Evolutionary conservation across 2,329 filamentous ascomycete species (phyloP).

Genomic region (Fusarium pseudonygamai): DNA sequence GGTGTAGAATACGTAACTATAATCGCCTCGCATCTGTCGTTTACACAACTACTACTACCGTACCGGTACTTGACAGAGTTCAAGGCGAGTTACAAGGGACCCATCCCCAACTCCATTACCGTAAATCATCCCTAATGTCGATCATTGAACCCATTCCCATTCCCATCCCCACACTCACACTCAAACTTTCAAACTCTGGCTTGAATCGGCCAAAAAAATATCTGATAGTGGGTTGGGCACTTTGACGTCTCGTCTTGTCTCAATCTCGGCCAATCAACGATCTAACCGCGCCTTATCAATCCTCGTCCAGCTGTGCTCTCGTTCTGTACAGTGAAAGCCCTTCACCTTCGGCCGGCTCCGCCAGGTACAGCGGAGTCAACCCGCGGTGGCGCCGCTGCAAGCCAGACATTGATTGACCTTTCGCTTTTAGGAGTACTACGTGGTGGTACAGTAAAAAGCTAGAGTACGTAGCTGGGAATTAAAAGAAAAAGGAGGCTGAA

Average conservation of each 20-base stretch:
- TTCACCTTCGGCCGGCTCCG: slow-evolving; percentile 37
- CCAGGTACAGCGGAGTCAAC: slow-evolving; percentile 23
- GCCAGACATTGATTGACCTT: neutral
- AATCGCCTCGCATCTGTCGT: neutral
- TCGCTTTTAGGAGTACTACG: slow-evolving; percentile 4
- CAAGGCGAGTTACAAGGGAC: neutral
- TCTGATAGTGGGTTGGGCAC: slow-evolving; percentile 1
- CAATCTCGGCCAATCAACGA: slow-evolving; percentile 17
- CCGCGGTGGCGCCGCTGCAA: slow-evolving; percentile 20
- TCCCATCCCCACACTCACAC: neutral
- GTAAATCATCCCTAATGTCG: slow-evolving; percentile 22
- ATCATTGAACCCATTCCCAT: slow-evolving; percentile 7
- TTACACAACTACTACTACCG: slow-evolving; percentile 17
- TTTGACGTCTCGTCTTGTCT: slow-evolving; percentile 9
- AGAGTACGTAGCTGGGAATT: neutral
- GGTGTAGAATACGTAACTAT: neutral
- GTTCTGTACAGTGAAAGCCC: neutral
- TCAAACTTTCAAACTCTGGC: neutral
- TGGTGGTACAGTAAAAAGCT: neutral
- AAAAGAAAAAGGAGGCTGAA: slow-evolving; percentile 11
- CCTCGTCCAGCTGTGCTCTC: neutral
- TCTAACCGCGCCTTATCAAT: slow-evolving; percentile 12
- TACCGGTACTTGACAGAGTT: neutral
- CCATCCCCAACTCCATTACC: slow-evolving; percentile 8
- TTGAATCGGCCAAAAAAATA: slow-evolving; percentile 6